Percentiles rank a stretch among this genome's conserved stretches.
Evolutionary conservation across 441 rosid species (phyloP).

Genomic region (Euphorbia schlechtendalii): DNA sequence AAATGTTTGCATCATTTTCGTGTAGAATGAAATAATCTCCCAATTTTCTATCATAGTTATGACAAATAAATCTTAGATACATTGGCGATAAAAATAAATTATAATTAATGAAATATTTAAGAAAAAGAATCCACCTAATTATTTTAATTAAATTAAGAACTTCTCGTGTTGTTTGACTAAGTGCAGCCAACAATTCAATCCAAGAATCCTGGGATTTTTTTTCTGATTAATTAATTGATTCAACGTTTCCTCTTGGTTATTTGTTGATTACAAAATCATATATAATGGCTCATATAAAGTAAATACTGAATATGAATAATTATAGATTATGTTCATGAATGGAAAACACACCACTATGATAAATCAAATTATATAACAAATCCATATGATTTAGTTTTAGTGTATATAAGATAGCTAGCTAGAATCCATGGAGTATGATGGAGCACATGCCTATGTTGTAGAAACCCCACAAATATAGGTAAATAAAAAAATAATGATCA

Average conservation of each 20-base stretch:
- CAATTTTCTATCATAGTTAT: too few species aligned
- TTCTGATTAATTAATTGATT: not conserved
- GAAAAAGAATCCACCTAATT: not conserved
- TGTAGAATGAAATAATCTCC: too few species aligned
- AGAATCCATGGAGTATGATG: slow-evolving; percentile 16
- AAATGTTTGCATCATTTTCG: slow-evolving; percentile 17
- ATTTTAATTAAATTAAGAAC: not conserved
- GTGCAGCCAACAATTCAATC: slow-evolving; percentile 17
- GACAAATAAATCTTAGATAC: too few species aligned
- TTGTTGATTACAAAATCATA: not conserved
- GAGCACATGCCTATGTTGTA: slow-evolving; percentile 3
- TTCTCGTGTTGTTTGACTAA: not conserved
- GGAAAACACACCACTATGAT: not conserved
- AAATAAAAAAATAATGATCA: slow-evolving; percentile 14
- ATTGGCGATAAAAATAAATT: not conserved
- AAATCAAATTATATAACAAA: not conserved
- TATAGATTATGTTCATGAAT: not conserved
- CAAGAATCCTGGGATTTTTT: slow-evolving; percentile 24
- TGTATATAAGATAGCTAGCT: not conserved
- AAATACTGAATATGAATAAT: not conserved
- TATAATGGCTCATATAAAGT: not conserved
- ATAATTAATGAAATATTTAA: not conserved
- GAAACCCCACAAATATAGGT: not conserved
- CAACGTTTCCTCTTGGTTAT: not conserved
- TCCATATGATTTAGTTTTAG: not conserved